Evolutionary conservation across 345 rosid genomes (phyloP), one percentile per base, ranked within the genome.

Genomic region (Brassica cretica): DNA sequence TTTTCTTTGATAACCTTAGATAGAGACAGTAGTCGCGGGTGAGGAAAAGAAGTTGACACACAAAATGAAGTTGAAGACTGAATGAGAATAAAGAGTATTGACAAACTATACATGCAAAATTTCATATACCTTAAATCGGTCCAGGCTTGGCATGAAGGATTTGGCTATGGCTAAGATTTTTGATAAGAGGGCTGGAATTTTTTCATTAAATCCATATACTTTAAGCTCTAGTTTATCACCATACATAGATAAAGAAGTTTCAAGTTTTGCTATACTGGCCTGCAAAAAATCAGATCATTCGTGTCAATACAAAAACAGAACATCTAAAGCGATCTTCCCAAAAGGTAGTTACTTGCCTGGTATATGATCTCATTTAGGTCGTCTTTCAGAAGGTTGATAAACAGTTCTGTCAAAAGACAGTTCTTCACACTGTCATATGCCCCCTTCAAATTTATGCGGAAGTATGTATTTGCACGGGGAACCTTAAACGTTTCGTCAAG

Each of bases 251-350:
- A 93, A 87, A 62, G 91, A 85, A 35, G 99, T 89, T 85, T 93
- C 97, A 84, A 95, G 85, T 84, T 88, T 95, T 76, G 99, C 97
- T 64, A 95, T 84, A 77, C 92, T 86, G 77, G 99, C 99, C 99
- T 95, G 96, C 79, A 41, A 16, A 33, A 71, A 14, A 2, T n/a
- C 41, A 69, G 16, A 70, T 21, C 55, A 64, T 70, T 70, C 32
- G 59, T 56, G 76, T 75, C 72, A 64, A 19, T 39, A 70, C 16
- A 44, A 63, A 64, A 77, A 72, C 32, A 44, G 62, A 51, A 35
- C 71, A 83, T 29, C 11, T 59, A 70, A 61, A 56, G 73, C 61
- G 35, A 62, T 44, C 39, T 15, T 37, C 24, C 79, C 29, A 44
- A 66, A 75, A 64, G 32, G 12, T 51, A 55, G 73, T 25, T 65